These are phyloP conservation scores for Daldinia decipiens DNA, from an alignment of 495 filamentous ascomycete genomes.

Conservation along the genomic window DNA sequence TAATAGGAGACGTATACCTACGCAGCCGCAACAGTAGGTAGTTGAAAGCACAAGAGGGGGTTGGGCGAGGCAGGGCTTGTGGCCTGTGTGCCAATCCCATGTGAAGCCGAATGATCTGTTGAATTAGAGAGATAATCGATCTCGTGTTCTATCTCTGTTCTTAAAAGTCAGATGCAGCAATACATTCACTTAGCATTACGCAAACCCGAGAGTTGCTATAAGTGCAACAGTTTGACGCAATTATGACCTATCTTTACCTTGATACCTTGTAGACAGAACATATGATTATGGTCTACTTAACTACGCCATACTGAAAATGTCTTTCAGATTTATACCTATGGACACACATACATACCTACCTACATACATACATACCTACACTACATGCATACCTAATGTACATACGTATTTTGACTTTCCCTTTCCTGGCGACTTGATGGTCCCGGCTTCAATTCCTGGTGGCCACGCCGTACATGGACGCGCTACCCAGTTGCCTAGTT, in stretches of 20 bases:
- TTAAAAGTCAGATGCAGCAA: conserved; percentile 8
- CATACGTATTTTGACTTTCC: conserved; percentile 27
- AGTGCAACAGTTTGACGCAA: background rate
- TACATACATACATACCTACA: background rate
- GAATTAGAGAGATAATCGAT: conserved; percentile 8
- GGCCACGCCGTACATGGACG: conserved; percentile 20
- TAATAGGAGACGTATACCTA: conserved; percentile 11
- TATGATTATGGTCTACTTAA: conserved; percentile 14
- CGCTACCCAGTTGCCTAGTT: conserved; percentile 15
- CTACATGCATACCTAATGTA: conserved; percentile 2
- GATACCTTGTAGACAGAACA: conserved; percentile 1
- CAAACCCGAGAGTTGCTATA: background rate
- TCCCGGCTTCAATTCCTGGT: conserved; percentile 40
- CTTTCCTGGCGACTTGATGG: conserved; percentile 25
- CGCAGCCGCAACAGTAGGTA: conserved; percentile 10
- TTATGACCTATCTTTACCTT: no score
- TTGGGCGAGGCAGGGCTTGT: conserved; percentile 22
- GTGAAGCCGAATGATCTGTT: background rate
- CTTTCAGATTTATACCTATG: background rate
- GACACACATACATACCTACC: background rate
- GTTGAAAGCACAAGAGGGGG: background rate
- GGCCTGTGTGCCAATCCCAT: background rate
- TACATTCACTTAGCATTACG: background rate
- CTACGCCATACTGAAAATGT: conserved; percentile 7
- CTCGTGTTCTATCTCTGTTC: conserved; percentile 18